phyloP scores from a whole-genome alignment of 805 yeast genomes.

The Kluyveromyces nonfermentans region DNA sequence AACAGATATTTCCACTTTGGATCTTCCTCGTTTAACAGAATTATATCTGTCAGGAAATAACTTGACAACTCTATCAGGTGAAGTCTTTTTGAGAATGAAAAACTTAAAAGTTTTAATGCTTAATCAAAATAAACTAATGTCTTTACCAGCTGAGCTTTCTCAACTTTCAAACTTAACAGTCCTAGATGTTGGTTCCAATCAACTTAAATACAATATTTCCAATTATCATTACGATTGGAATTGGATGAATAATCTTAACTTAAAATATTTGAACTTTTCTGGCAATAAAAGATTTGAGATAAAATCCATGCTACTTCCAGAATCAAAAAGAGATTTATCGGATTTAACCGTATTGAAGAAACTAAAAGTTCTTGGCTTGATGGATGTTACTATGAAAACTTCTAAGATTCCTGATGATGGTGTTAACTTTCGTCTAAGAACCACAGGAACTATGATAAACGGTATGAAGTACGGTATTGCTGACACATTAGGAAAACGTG shows the following conservation, averaged over 20 bases:
- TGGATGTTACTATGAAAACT: constrained; percentile 91
- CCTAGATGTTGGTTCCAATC: constrained; percentile 87
- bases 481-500: constrained; percentile 66
- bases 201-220: constrained; percentile 81
- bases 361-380: constrained; percentile 68
- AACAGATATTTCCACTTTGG: constrained; percentile 72
- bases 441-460: constrained; percentile 73
- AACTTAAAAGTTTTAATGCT: constrained; percentile 53
- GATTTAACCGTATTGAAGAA: constrained; percentile 68
- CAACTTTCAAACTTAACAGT: constrained; percentile 53
- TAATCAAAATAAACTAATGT: constrained; percentile 76
- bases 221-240: constrained; percentile 97
- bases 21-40: constrained; percentile 48
- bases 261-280: constrained; percentile 78
- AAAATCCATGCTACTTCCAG: constrained; percentile 43
- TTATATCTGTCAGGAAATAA: constrained; percentile 79
- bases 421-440: constrained; percentile 74
- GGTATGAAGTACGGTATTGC: constrained; percentile 84
- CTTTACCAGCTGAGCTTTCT: constrained; percentile 83
- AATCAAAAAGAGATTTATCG: constrained; percentile 38
- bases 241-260: constrained; percentile 76
- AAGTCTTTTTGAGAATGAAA: constrained; percentile 58
- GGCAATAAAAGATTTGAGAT: constrained; percentile 91
- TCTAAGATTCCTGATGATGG: constrained; percentile 84
- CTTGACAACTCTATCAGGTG: constrained; percentile 71